These are phyloP conservation scores for Capronia coronata DNA, from an alignment of 2,329 filamentous ascomycete genomes.

Conservation along the genomic window DNA sequence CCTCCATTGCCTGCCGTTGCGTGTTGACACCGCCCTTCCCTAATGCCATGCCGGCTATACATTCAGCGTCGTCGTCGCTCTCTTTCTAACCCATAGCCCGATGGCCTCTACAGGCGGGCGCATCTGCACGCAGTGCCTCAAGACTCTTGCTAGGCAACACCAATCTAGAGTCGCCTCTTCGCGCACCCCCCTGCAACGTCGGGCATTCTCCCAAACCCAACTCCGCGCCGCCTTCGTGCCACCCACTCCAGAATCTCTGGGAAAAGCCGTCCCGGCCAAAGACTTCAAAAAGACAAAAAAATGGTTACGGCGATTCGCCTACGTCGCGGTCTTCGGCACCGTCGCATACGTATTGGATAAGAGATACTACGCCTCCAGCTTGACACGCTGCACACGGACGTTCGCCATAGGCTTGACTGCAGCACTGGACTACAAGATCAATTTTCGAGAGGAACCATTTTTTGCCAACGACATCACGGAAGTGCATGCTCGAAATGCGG, in stretches of 20 bases:
- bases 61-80: neutral
- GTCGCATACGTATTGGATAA: slow-evolving; percentile 62
- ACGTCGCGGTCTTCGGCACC: slow-evolving; percentile 55
- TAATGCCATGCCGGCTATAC: neutral
- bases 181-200: slow-evolving; percentile 5
- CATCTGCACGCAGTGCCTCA: slow-evolving; percentile 24
- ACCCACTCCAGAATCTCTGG: slow-evolving; percentile 71
- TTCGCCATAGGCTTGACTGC: slow-evolving; percentile 73
- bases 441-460: slow-evolving; percentile 76
- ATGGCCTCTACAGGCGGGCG: slow-evolving; percentile 22
- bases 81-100: neutral
- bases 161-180: slow-evolving; percentile 1
- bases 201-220: slow-evolving; percentile 19
- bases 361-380: slow-evolving; percentile 69
- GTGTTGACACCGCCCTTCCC: neutral
- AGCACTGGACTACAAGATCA: slow-evolving; percentile 91
- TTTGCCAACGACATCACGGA: slow-evolving; percentile 67
- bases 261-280: slow-evolving; percentile 63
- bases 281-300: slow-evolving; percentile 63
- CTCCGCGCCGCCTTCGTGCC: slow-evolving; percentile 54
- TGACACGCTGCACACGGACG: slow-evolving; percentile 72
- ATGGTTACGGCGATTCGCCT: slow-evolving; percentile 69
- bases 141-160: slow-evolving; percentile 3
- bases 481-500: slow-evolving; percentile 75
- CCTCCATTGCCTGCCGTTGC: no score